Percentiles rank a stretch among this genome's conserved stretches.
Conservation (phyloP, 306 rosid genomes). For the Rubus idaeus region DNA sequence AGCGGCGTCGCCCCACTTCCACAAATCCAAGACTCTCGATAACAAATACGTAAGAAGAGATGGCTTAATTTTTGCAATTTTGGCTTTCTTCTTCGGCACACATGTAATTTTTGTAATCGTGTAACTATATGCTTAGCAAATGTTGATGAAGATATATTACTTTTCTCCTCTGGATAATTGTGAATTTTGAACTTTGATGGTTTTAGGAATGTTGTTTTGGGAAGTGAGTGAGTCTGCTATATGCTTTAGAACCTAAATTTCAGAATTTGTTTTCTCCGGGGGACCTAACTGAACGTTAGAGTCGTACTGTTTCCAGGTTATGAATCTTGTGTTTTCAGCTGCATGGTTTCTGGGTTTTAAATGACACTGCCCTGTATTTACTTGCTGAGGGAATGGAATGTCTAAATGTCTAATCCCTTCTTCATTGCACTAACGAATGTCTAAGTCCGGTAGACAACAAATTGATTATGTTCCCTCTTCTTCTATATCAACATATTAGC, state of each 20-base stretch:
- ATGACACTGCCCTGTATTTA: neutral
- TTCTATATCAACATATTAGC: neutral
- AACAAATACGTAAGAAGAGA: slow-evolving; percentile 69
- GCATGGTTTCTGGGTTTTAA: neutral
- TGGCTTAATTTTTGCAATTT: neutral
- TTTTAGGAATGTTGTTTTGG: neutral
- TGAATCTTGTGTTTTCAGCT: neutral
- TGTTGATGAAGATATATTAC: neutral
- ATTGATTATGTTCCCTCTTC: neutral
- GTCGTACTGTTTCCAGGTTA: neutral
- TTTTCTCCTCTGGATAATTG: neutral
- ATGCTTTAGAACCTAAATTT: neutral
- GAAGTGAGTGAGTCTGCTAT: neutral
- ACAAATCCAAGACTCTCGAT: slow-evolving; percentile 95
- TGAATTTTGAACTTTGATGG: neutral
- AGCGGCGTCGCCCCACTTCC: slow-evolving; percentile 62
- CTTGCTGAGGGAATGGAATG: neutral
- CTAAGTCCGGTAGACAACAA: neutral
- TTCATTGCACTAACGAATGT: neutral
- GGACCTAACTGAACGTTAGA: neutral
- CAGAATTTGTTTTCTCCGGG: neutral
- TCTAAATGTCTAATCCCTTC: neutral
- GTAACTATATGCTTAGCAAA: neutral
- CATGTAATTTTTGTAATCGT: neutral
- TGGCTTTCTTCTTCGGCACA: neutral